Percentiles rank a stretch among this genome's conserved stretches.
phyloP scores from a whole-genome alignment of 2,329 filamentous ascomycete species.

The Cadophora sp. region DNA sequence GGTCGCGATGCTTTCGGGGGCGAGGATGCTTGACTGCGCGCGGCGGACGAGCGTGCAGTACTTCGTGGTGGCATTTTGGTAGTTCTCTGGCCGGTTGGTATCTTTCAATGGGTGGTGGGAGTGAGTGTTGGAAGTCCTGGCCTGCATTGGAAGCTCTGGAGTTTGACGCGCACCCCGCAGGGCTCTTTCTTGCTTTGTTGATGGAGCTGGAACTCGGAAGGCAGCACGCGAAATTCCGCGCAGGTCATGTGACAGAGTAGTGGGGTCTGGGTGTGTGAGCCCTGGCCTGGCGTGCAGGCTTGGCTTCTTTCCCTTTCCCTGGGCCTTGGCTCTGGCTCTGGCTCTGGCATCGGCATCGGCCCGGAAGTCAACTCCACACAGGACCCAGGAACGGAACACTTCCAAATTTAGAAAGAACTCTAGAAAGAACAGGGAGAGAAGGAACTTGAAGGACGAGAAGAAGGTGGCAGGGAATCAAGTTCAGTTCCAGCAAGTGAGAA shows the following conservation, averaged over 20 bases:
- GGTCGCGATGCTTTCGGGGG: constrained; percentile 33
- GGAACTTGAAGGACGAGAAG: no score
- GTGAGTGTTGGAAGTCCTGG: neutral
- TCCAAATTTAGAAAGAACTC: no score
- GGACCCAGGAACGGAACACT: no score
- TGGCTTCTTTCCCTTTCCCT: neutral
- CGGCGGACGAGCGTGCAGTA: constrained; percentile 34
- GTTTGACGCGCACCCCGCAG: neutral
- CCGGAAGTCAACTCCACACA: neutral
- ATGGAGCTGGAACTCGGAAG: neutral
- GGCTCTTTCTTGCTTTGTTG: neutral
- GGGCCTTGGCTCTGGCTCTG: neutral
- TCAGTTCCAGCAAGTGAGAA: no score
- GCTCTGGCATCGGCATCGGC: neutral
- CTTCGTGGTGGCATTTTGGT: constrained; percentile 26
- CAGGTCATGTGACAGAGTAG: neutral
- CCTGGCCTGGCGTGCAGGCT: no score
- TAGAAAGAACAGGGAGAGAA: no score
- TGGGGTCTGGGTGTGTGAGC: no score
- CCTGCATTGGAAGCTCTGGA: neutral
- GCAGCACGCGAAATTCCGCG: neutral
- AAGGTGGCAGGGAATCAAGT: no score
- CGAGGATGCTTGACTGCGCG: constrained; percentile 40
- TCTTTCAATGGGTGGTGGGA: constrained; percentile 6
- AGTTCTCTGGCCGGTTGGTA: neutral